Evolutionary conservation across 2,329 filamentous ascomycete species (phyloP).

Genomic region (Penicillium aurantiogriseum): DNA sequence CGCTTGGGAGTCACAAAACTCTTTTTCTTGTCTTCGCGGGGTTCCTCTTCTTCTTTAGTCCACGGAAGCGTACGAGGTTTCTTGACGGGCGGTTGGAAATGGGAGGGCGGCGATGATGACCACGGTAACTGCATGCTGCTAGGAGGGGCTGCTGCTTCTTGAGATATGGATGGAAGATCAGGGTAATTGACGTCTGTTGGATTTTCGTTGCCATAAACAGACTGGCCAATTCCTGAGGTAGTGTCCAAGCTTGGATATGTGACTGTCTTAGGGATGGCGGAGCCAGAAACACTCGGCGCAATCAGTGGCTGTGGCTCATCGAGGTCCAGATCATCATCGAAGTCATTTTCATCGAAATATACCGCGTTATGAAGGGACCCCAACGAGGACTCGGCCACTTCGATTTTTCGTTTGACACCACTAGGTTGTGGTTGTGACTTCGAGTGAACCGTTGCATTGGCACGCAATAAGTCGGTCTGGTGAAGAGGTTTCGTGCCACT

Average conservation of each 20-base stretch:
- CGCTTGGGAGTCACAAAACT: constrained; percentile 47
- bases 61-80: constrained; percentile 70
- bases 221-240: neutral
- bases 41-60: constrained; percentile 40
- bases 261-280: constrained; percentile 12
- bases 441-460: constrained; percentile 25
- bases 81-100: constrained; percentile 34
- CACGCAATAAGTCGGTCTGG: constrained; percentile 30
- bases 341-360: constrained; percentile 76
- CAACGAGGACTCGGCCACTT: constrained; percentile 37
- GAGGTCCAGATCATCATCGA: constrained; percentile 78
- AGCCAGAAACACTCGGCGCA: constrained; percentile 13
- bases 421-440: constrained; percentile 26
- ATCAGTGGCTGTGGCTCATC: constrained; percentile 47
- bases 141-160: constrained; percentile 34
- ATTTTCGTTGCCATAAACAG: constrained; percentile 12
- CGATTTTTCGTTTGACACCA: constrained; percentile 42
- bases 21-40: constrained; percentile 22
- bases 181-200: constrained; percentile 36
- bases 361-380: constrained; percentile 51
- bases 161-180: constrained; percentile 33
- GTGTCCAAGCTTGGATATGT: constrained; percentile 21
- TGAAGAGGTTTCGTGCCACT: constrained; percentile 35
- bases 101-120: constrained; percentile 60
- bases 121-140: constrained; percentile 66